phyloP scores from a whole-genome alignment of 2,329 filamentous ascomycete species.

The Ceratocystis harringtonii region DNA sequence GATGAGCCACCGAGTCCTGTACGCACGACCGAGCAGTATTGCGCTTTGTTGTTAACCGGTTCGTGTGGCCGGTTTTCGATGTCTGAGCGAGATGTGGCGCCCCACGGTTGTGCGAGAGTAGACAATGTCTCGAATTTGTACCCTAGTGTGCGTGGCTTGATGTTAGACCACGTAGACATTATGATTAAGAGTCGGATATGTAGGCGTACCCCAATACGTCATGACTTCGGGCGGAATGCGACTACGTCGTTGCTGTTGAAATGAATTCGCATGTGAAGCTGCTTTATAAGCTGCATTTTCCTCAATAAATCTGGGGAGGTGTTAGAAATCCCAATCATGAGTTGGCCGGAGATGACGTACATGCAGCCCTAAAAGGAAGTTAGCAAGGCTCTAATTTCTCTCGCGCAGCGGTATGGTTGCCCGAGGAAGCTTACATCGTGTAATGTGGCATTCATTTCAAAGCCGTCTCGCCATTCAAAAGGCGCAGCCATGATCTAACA shows the following conservation, averaged over 20 bases:
- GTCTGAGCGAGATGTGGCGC: conserved; percentile 52
- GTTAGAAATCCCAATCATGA: neutral
- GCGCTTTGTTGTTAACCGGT: conserved; percentile 72
- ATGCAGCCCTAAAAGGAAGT: conserved; percentile 33
- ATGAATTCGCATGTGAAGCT: conserved; percentile 42
- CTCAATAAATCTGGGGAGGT: conserved; percentile 60
- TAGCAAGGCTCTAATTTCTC: neutral
- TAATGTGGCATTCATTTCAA: conserved; percentile 88
- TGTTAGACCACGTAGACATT: neutral
- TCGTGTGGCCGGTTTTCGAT: conserved; percentile 63
- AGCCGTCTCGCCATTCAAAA: conserved; percentile 71
- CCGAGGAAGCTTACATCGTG: conserved; percentile 50
- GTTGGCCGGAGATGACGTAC: conserved; percentile 26
- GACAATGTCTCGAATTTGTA: conserved; percentile 93
- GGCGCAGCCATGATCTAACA: conserved; percentile 67
- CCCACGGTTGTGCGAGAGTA: conserved; percentile 61
- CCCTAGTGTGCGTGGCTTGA: conserved; percentile 34
- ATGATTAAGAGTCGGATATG: neutral
- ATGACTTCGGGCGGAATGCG: conserved; percentile 58
- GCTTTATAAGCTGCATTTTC: conserved; percentile 68
- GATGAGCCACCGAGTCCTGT: conserved; percentile 70
- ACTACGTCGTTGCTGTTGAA: conserved; percentile 27
- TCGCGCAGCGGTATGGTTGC: neutral
- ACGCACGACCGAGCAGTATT: conserved; percentile 88
- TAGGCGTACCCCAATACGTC: conserved; percentile 67